Conservation (phyloP, 1,284 basidiomycete species). For the Paramarasmius palmivorus region DNA sequence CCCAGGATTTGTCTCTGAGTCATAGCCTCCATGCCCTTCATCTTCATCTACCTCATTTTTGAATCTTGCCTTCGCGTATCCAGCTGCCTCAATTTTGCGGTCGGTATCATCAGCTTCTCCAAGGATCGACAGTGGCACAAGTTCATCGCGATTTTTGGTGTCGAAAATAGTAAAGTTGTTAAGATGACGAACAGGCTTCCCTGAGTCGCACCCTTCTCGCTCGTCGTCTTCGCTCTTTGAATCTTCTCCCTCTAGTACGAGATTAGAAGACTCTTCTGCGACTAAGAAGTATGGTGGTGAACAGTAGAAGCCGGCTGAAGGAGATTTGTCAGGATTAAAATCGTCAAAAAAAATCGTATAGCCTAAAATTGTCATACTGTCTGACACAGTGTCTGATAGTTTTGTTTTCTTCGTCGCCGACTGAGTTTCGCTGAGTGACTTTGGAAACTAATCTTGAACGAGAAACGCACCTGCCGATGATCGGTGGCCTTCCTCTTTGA, state of each 20-base stretch:
- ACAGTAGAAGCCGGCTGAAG: background rate
- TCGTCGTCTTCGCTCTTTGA: background rate
- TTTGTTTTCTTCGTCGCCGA: background rate
- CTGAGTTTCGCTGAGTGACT: background rate
- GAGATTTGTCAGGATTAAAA: background rate
- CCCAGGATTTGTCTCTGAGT: conserved; percentile 37
- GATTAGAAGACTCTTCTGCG: background rate
- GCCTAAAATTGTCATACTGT: background rate
- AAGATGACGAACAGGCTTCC: conserved; percentile 4
- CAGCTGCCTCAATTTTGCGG: conserved; percentile 33
- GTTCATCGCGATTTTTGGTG: background rate
- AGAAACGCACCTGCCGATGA: too few species aligned
- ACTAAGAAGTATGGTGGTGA: background rate
- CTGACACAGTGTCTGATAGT: too few species aligned
- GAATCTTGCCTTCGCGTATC: conserved; percentile 24
- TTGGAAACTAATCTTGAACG: too few species aligned
- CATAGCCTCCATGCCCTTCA: conserved; percentile 43
- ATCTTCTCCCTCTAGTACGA: conserved; percentile 2
- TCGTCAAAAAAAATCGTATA: too few species aligned
- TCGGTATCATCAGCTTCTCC: background rate
- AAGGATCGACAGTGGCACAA: background rate
- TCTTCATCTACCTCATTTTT: conserved; percentile 22
- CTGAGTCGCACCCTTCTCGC: background rate
- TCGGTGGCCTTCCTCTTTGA: too few species aligned
- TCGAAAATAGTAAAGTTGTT: conserved; percentile 9